Percentiles rank a stretch among this genome's conserved stretches.
These are phyloP conservation scores for Macrolepiota fuliginosa DNA, from an alignment of 768 basidiomycete species.

Conservation along the genomic window DNA sequence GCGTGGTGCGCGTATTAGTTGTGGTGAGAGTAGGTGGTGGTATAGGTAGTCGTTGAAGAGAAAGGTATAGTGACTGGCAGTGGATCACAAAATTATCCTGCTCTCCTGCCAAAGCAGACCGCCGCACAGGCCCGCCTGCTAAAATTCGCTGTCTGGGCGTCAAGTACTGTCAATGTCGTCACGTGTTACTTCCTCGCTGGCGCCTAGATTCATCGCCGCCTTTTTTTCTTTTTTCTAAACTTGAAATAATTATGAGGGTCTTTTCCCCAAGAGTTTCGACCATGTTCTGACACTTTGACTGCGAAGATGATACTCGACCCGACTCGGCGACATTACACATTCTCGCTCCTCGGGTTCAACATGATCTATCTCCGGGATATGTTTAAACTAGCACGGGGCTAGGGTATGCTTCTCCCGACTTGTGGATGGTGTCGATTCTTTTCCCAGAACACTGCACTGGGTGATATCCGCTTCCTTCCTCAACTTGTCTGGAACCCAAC, in stretches of 20 bases:
- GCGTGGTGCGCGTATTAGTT: not conserved
- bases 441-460: not conserved
- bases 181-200: not conserved
- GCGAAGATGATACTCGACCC: not conserved
- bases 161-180: not conserved
- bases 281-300: not conserved
- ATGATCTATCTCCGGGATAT: not conserved
- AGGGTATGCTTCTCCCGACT: not conserved
- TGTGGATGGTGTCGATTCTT: not conserved
- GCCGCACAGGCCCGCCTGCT: not conserved
- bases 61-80: not conserved
- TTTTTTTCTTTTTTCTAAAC: not conserved
- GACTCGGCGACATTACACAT: too few species aligned
- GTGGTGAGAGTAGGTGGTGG: not conserved
- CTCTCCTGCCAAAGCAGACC: conserved; percentile 1
- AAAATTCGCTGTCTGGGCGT: not conserved
- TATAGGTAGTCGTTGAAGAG: not conserved
- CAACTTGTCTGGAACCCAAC: not conserved
- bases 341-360: not conserved
- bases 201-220: too few species aligned
- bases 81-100: conserved; percentile 3
- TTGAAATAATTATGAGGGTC: too few species aligned
- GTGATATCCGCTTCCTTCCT: not conserved
- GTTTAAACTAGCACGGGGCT: not conserved
- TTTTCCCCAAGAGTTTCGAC: not conserved